Conservation (phyloP, 169 alveolate genomes). For the Plasmodium gonderi region DNA sequence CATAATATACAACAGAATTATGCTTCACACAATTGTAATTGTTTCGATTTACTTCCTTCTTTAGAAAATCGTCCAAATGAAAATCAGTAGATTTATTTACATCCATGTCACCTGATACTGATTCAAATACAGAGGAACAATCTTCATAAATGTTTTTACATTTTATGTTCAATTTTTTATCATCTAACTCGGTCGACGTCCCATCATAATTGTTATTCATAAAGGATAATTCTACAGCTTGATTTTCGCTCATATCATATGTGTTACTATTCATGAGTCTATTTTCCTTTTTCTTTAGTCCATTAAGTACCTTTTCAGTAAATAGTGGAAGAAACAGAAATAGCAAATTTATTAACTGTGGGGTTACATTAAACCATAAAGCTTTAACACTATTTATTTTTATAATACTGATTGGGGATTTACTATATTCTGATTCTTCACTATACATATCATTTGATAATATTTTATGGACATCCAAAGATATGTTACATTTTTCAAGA, state of each 20-base stretch:
- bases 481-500: conserved; percentile 80
- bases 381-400: conserved; percentile 82
- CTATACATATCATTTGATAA: conserved; percentile 67
- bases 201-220: conserved; percentile 5
- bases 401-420: conserved; percentile 81
- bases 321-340: conserved; percentile 86
- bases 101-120: conserved; percentile 21
- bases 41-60: conserved; percentile 40
- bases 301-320: conserved; percentile 74
- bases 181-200: not conserved
- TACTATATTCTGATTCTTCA: conserved; percentile 83
- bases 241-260: not conserved
- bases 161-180: not conserved
- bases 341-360: conserved; percentile 86
- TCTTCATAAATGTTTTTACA: conserved; percentile 44
- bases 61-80: conserved; percentile 44
- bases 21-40: conserved; percentile 5
- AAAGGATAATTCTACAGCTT: not conserved
- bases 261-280: not conserved
- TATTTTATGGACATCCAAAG: conserved; percentile 43
- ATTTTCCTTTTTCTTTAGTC: conserved; percentile 20
- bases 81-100: conserved; percentile 4
- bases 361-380: conserved; percentile 87
- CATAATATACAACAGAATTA: conserved; percentile 68
- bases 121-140: conserved; percentile 54